These are phyloP conservation scores for Glomus cerebriforme DNA, from an alignment of 192 early-diverging fungal species.

Conservation along the genomic window DNA sequence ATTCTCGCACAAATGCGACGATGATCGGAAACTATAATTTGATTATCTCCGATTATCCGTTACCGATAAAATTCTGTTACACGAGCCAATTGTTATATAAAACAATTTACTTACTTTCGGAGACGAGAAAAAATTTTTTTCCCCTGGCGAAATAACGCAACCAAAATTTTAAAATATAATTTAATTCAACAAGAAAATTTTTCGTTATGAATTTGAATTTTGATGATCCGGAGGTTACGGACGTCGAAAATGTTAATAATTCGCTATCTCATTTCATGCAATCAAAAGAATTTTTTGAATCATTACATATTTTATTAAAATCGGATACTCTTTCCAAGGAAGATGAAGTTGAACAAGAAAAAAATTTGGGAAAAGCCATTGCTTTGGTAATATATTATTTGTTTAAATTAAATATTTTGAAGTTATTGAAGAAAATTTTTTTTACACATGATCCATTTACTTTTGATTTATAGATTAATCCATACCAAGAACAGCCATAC, in stretches of 20 bases:
- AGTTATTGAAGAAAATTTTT: neutral
- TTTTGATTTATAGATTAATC: slow-evolving; percentile 42
- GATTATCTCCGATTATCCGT: too few species aligned
- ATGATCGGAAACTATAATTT: too few species aligned
- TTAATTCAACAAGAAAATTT: too few species aligned
- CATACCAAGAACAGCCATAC: slow-evolving; percentile 78
- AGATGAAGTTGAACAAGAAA: slow-evolving; percentile 23
- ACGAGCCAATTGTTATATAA: too few species aligned
- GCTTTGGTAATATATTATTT: neutral
- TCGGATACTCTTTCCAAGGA: neutral
- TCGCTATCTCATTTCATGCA: slow-evolving; percentile 27
- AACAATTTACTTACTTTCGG: too few species aligned
- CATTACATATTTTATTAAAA: slow-evolving; percentile 4
- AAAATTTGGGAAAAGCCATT: slow-evolving; percentile 14
- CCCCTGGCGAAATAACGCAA: too few species aligned
- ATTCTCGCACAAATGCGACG: too few species aligned
- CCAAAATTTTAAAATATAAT: too few species aligned
- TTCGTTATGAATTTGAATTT: too few species aligned
- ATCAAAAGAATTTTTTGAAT: slow-evolving; percentile 19
- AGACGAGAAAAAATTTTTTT: too few species aligned
- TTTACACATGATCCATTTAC: neutral
- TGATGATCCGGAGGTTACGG: neutral
- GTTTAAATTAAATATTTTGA: neutral
- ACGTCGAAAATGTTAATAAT: slow-evolving; percentile 19
- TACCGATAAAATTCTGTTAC: too few species aligned